Evolutionary conservation across 2,329 filamentous ascomycete genomes (phyloP).

Genomic region (Colletotrichum neosansevieriae): DNA sequence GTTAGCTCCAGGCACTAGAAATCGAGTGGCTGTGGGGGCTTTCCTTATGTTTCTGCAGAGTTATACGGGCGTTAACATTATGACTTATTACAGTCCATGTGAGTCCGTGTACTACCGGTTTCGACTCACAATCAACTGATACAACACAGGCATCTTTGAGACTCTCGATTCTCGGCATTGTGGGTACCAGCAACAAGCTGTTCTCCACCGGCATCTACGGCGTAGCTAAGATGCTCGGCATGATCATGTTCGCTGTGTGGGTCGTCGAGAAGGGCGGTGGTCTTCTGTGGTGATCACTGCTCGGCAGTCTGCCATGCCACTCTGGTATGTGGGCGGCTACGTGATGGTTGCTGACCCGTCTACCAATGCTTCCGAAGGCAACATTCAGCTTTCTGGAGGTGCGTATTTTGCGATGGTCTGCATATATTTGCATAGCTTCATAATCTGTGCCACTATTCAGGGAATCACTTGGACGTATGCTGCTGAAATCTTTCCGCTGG

Average conservation of each 20-base stretch:
- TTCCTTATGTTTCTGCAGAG: constrained; percentile 45
- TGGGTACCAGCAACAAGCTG: constrained; percentile 48
- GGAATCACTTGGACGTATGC: constrained; percentile 58
- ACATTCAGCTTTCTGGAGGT: constrained; percentile 55
- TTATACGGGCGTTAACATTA: constrained; percentile 64
- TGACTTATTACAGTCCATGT: constrained; percentile 50
- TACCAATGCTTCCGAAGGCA: constrained; percentile 57
- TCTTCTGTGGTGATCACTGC: constrained; percentile 56
- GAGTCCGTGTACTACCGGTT: background rate
- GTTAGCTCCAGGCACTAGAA: constrained; percentile 10
- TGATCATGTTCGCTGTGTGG: constrained; percentile 54
- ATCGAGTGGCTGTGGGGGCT: constrained; percentile 39
- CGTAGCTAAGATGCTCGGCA: constrained; percentile 51
- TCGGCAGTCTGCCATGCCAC: constrained; percentile 52
- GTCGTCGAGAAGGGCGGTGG: constrained; percentile 60
- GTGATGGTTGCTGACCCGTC: constrained; percentile 49
- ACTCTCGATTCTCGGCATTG: constrained; percentile 51
- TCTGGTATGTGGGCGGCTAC: constrained; percentile 53
- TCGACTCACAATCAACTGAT: constrained; percentile 56
- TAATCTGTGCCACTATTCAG: constrained; percentile 55
- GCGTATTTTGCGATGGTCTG: constrained; percentile 58
- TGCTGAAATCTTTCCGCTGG: constrained; percentile 60
- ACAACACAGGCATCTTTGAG: constrained; percentile 48
- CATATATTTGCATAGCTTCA: constrained; percentile 51
- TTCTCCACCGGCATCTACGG: constrained; percentile 56